Evolutionary conservation across 352 stramenopile species (phyloP).

Genomic region (Blastocystis sp.): DNA sequence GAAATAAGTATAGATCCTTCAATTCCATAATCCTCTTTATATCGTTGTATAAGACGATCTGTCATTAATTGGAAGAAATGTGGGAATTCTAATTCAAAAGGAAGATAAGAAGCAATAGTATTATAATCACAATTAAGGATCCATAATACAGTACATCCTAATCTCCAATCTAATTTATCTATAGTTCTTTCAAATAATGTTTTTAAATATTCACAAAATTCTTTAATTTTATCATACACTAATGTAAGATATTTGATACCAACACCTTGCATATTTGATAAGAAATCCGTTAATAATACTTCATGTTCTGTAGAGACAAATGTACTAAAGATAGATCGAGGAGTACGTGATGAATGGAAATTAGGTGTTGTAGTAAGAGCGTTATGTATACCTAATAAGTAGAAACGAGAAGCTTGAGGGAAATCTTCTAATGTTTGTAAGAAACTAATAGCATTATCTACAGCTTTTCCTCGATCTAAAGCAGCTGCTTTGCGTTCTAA

Average conservation of each 20-base stretch:
- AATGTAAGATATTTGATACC: constrained; percentile 7
- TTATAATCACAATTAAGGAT: constrained; percentile 35
- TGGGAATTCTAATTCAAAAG: constrained; percentile 22
- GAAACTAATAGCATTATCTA: constrained; percentile 25
- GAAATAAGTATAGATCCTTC: constrained; percentile 20
- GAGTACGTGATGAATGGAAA: constrained; percentile 14
- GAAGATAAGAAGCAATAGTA: constrained; percentile 31
- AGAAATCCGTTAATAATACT: constrained; percentile 35
- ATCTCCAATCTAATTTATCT: constrained; percentile 8
- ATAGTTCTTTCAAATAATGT: constrained; percentile 11
- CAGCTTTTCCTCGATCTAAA: constrained; percentile 13
- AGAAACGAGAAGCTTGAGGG: constrained; percentile 31
- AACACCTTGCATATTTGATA: constrained; percentile 34
- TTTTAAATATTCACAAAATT: constrained; percentile 25
- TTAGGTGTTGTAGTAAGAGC: constrained; percentile 34
- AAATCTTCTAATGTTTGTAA: constrained; percentile 8
- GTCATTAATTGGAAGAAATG: constrained; percentile 27
- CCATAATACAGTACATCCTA: constrained; percentile 26
- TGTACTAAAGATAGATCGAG: constrained; percentile 16
- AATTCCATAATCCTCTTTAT: constrained; percentile 1
- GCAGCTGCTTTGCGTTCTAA: constrained; percentile 13
- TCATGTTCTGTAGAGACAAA: constrained; percentile 27
- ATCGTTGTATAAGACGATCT: constrained; percentile 1
- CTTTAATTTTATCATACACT: constrained; percentile 23
- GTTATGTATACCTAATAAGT: constrained; percentile 27